Evolutionary conservation across 2,329 filamentous ascomycete genomes (phyloP), one percentile per base, ranked within the genome.

Genomic region (Simplicillium sp.): DNA sequence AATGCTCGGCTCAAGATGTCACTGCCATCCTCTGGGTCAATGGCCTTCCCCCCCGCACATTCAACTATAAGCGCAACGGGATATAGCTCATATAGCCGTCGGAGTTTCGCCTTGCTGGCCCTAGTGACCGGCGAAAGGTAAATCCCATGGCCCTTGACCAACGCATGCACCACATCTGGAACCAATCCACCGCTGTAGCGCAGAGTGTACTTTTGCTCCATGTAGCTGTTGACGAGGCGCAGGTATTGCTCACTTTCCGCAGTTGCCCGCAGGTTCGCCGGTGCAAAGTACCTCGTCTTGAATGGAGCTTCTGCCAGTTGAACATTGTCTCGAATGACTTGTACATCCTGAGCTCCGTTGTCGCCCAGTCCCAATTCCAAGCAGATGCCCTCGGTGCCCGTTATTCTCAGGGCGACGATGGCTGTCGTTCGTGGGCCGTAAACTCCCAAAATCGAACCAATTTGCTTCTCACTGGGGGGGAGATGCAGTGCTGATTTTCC

Each of bases 101-200:
- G 61, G 44, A 82, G 54, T 62, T 82, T 82, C 0, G 77, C 73
- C 47, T 61, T 62, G 49, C 68, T 75, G 9, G 52, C 52, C 1
- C 46, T 51, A 2, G 73, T 73, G 5, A 77, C 74, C 0, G 77
- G 77, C 2, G 69, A 75, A 2, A 80, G 51, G 49, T 80, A 82
- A 1, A 82, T 54, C 1, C 77, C 77, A 40, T 81, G 75, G 0
- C 75, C 74, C 54, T 81, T 80, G 44, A 73, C 68, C 7, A 82
- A 57, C 4, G 70, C 66, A 43, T 81, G 77, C 11, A 73, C 69
- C 0, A 81, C 58, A 41, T 82, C 77, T 0, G 77, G 77, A 3
- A 82, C 77, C 3, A 82, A 55, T 0, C 77, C 77, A 0, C 77
- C 77, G 14, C 67, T 68, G 49, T 81, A 82, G 3, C 77, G 62